These are phyloP conservation scores for Clathrospora elynae DNA, from an alignment of 2,329 filamentous ascomycete species.

Conservation along the genomic window DNA sequence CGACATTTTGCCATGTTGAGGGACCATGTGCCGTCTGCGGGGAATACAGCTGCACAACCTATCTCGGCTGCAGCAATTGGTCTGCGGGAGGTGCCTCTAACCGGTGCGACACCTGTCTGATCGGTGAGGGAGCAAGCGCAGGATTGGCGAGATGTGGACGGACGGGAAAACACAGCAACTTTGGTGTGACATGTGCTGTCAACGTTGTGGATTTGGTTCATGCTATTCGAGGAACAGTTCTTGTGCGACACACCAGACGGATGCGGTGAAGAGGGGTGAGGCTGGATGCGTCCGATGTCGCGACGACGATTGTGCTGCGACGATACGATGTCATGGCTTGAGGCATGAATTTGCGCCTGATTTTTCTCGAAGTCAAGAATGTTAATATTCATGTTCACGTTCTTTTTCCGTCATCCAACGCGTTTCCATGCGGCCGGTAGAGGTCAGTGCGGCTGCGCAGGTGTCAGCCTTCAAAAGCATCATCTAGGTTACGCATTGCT, in stretches of 20 bases:
- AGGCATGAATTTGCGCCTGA: too few relatives aligned
- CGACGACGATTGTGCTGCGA: too few relatives aligned
- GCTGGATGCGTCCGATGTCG: slow-evolving; percentile 1
- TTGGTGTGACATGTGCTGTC: slow-evolving; percentile 10
- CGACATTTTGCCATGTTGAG: slow-evolving; percentile 3
- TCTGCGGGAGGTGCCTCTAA: slow-evolving; percentile 24
- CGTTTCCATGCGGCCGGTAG: too few relatives aligned
- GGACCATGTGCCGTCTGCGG: slow-evolving; percentile 4
- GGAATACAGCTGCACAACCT: slow-evolving; percentile 5
- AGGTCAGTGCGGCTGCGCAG: too few relatives aligned
- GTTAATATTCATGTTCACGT: too few relatives aligned
- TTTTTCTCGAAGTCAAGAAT: too few relatives aligned
- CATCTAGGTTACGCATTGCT: too few relatives aligned
- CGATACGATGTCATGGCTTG: too few relatives aligned
- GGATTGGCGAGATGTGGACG: slow-evolving; percentile 13
- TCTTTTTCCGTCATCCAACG: too few relatives aligned
- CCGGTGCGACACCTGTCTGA: slow-evolving; percentile 17
- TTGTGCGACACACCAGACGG: slow-evolving; percentile 4
- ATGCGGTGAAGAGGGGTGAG: background rate
- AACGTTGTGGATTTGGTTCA: slow-evolving; percentile 4
- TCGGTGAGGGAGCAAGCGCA: slow-evolving; percentile 14
- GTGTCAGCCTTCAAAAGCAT: too few relatives aligned
- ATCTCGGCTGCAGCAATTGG: slow-evolving; percentile 12
- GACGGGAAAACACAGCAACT: slow-evolving; percentile 5
- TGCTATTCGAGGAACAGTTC: slow-evolving; percentile 10